These are phyloP conservation scores for Suillus spraguei DNA, from an alignment of 768 basidiomycete genomes.

Conservation along the genomic window DNA sequence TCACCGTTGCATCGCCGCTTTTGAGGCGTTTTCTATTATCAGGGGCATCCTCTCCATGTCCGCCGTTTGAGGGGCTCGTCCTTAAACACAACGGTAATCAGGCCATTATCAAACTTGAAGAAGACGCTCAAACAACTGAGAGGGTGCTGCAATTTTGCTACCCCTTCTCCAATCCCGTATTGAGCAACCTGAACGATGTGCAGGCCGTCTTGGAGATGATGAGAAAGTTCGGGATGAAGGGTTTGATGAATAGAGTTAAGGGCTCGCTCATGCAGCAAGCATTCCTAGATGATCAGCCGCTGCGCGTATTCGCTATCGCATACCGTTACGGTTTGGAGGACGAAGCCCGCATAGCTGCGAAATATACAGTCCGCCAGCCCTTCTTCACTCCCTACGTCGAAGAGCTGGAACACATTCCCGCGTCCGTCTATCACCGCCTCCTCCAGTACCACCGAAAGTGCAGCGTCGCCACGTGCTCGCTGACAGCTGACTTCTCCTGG, in stretches of 20 bases:
- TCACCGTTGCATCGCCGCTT: conserved; percentile 44
- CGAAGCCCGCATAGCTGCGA: conserved; percentile 38
- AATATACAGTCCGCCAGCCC: conserved; percentile 36
- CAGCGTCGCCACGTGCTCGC: conserved; percentile 30
- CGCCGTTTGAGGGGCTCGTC: conserved; percentile 27
- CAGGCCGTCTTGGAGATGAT: conserved; percentile 38
- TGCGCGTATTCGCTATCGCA: conserved; percentile 43
- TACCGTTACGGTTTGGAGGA: conserved; percentile 37
- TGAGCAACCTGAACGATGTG: conserved; percentile 37
- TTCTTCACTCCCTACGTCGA: conserved; percentile 36
- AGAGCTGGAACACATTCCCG: conserved; percentile 41
- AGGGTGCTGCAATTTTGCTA: conserved; percentile 39
- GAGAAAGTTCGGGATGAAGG: conserved; percentile 42
- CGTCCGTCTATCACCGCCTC: conserved; percentile 37
- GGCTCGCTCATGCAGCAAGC: conserved; percentile 27
- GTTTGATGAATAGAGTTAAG: conserved; percentile 32
- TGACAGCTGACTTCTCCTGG: conserved; percentile 39
- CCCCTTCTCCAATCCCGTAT: conserved; percentile 35
- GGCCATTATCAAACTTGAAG: conserved; percentile 34
- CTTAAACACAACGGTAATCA: conserved; percentile 26
- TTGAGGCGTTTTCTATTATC: conserved; percentile 35
- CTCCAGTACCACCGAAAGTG: conserved; percentile 39
- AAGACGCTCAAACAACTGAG: conserved; percentile 34
- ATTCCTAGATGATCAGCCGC: conserved; percentile 32
- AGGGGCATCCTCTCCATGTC: conserved; percentile 31